Percentiles rank a stretch among this genome's conserved stretches.
Evolutionary conservation across 106 monocot species (phyloP).

Genomic region (Dendrobium nobile): DNA sequence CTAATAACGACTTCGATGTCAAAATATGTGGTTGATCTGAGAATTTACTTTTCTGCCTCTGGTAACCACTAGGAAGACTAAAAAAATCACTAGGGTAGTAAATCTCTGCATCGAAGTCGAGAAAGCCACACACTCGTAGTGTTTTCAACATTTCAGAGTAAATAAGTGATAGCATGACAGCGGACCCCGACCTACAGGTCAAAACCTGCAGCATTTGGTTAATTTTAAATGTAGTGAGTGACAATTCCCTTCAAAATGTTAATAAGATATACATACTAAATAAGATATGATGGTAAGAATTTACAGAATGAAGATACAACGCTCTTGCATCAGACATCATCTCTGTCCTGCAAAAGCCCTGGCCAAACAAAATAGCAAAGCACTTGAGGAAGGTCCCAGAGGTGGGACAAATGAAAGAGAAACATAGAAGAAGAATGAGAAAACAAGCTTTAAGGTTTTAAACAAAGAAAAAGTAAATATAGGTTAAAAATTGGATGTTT

Average conservation of each 20-base stretch:
- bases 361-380: background rate
- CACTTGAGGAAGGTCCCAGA: background rate
- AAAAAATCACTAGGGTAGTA: constrained; percentile 38
- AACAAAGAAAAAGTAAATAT: background rate
- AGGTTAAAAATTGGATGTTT: background rate
- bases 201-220: constrained; percentile 34
- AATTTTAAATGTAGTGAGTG: background rate
- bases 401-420: background rate
- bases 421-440: background rate
- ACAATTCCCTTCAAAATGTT: background rate
- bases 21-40: constrained; percentile 55
- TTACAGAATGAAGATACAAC: constrained; percentile 68
- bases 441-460: background rate
- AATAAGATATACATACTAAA: background rate
- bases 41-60: constrained; percentile 39
- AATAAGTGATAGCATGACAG: constrained; percentile 48
- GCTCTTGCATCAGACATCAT: constrained; percentile 29
- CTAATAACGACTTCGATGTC: constrained; percentile 42
- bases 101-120: constrained; percentile 64
- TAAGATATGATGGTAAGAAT: background rate
- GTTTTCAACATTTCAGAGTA: constrained; percentile 65
- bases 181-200: constrained; percentile 54
- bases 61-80: constrained; percentile 54
- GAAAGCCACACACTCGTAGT: constrained; percentile 28
- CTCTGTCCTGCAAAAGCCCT: constrained; percentile 49